Evolutionary conservation across 257 asterid genomes (phyloP).

Genomic region (Coffea canephora): DNA sequence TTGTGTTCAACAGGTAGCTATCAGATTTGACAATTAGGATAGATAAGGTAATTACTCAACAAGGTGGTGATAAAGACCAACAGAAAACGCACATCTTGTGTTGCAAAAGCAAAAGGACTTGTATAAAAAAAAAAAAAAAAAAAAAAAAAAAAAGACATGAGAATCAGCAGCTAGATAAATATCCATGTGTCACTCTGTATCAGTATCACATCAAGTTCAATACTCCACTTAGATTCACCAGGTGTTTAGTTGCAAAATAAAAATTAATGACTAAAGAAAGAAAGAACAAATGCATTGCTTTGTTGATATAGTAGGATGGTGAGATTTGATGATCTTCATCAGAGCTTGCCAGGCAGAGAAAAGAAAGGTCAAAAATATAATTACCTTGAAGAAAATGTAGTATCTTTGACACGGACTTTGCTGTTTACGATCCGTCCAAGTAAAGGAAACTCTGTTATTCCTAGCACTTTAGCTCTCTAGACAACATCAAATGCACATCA

Average conservation of each 20-base stretch:
- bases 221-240: not conserved
- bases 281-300: not conserved
- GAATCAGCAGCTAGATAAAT: too few species aligned
- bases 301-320: not conserved
- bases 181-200: too few species aligned
- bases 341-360: not conserved
- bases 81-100: too few species aligned
- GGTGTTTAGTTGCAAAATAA: not conserved
- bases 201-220: not conserved
- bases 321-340: not conserved
- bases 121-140: too few species aligned
- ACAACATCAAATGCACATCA: constrained; percentile 14
- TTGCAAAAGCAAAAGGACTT: too few species aligned
- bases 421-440: constrained; percentile 93
- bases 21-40: not conserved
- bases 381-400: constrained; percentile 92
- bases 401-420: constrained; percentile 81
- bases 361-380: constrained; percentile 18
- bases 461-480: constrained; percentile 90
- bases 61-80: not conserved
- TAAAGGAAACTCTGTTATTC: constrained; percentile 83
- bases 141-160: too few species aligned
- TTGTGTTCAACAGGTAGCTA: not conserved
- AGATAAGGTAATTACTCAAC: not conserved
- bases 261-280: not conserved